Percentiles rank a stretch among this genome's conserved stretches.
phyloP scores from a whole-genome alignment of 1,139 yeast genomes.

The Pichia kudriavzevii region DNA sequence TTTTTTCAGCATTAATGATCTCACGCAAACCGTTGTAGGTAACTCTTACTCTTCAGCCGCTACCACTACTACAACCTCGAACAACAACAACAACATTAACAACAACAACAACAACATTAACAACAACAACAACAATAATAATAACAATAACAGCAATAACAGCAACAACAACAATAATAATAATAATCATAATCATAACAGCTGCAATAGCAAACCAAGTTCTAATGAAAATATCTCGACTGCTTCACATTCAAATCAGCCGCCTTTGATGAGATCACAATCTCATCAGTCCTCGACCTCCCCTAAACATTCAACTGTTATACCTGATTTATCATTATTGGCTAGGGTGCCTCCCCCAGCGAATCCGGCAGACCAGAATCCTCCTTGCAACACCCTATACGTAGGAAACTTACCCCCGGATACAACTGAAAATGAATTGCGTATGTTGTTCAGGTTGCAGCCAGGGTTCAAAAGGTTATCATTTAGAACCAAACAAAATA shows the following conservation, averaged over 20 bases:
- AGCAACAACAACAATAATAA: constrained; percentile 1
- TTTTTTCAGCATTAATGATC: constrained; percentile 4
- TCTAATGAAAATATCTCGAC: constrained; percentile 5
- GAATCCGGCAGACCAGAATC: constrained; percentile 97
- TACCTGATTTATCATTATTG: constrained; percentile 66
- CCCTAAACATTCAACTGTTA: constrained; percentile 19
- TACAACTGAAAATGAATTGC: constrained; percentile 88
- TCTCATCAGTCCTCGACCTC: constrained; percentile 16
- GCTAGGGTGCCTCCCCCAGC: constrained; percentile 93
- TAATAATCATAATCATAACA: not conserved
- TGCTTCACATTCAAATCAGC: not conserved
- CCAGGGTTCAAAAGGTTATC: constrained; percentile 89
- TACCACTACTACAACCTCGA: constrained; percentile 16
- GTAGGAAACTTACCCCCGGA: constrained; percentile 97
- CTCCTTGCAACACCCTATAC: constrained; percentile 94
- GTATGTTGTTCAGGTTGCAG: constrained; percentile 80
- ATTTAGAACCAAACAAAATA: constrained; percentile 65
- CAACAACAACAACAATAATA: constrained; percentile 10
- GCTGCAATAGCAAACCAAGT: constrained; percentile 6
- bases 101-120: constrained; percentile 1
- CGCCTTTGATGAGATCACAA: constrained; percentile 6
- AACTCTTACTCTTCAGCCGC: constrained; percentile 5
- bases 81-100: constrained; percentile 1
- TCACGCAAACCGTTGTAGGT: not conserved
- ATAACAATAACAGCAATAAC: not conserved